Conservation (phyloP, 129 eudicot species). For the Mikania micrantha region DNA sequence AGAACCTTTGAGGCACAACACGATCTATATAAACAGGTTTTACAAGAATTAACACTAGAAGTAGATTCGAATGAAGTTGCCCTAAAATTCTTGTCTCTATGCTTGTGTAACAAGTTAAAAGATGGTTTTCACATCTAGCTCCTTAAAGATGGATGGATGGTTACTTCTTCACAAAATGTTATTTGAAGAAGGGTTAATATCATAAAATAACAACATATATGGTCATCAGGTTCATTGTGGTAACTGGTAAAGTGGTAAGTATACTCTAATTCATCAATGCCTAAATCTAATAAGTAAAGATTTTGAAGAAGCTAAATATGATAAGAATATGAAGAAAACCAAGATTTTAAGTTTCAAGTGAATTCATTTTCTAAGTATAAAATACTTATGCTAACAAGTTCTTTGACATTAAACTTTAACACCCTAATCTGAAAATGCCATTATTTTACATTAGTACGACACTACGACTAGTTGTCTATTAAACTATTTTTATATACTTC, state of each 20-base stretch:
- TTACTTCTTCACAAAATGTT: background rate
- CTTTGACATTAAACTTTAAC: background rate
- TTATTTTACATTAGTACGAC: background rate
- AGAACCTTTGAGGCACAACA: conserved; percentile 82
- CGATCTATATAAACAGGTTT: conserved; percentile 54
- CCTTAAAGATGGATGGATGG: background rate
- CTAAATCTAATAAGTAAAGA: background rate
- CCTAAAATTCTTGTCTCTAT: background rate
- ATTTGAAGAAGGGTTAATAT: background rate
- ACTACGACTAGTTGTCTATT: background rate
- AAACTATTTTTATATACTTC: background rate
- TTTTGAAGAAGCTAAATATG: background rate
- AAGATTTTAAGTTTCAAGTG: background rate
- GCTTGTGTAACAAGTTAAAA: background rate
- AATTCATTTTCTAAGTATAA: background rate
- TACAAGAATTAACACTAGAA: background rate
- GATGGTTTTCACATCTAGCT: background rate
- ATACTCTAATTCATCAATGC: background rate
- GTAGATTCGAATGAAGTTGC: background rate
- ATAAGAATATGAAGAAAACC: background rate
- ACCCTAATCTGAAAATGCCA: background rate
- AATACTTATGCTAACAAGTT: background rate
- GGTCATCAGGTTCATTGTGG: too few species aligned
- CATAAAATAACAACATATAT: too few species aligned
- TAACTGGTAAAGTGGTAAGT: background rate